A percentile compares a stretch with the other conserved stretches of the same genome.
These are phyloP conservation scores for Periconia sp. DNA, from an alignment of 2,329 filamentous ascomycete genomes.

Conservation along the genomic window DNA sequence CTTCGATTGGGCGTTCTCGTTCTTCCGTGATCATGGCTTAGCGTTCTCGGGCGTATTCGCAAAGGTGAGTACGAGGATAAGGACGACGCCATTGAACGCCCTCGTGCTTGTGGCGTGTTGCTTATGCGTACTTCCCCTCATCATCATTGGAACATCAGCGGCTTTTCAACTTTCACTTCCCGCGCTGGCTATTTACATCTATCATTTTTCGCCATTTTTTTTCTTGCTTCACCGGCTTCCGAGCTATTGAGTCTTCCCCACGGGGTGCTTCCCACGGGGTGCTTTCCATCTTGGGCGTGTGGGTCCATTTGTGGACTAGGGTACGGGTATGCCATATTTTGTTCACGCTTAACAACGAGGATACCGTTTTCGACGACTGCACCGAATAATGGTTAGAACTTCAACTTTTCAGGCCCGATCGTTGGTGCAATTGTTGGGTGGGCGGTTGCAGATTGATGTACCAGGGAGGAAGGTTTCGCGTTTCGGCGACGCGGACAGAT, in stretches of 20 bases:
- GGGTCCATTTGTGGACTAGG: conserved; percentile 28
- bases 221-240: conserved; percentile 25
- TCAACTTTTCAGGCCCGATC: conserved; percentile 37
- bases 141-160: conserved; percentile 32
- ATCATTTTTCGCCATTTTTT: conserved; percentile 34
- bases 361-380: conserved; percentile 32
- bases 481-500: too few species aligned
- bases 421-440: conserved; percentile 21
- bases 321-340: conserved; percentile 25
- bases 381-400: conserved; percentile 30
- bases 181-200: conserved; percentile 34
- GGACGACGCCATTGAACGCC: conserved; percentile 18
- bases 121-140: conserved; percentile 18
- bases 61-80: conserved; percentile 19
- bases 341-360: conserved; percentile 30
- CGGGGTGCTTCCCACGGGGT: conserved; percentile 24
- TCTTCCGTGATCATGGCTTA: conserved; percentile 52
- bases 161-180: conserved; percentile 43
- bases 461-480: too few species aligned
- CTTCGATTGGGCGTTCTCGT: conserved; percentile 55
- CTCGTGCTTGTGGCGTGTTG: conserved; percentile 33
- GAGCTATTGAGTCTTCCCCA: conserved; percentile 11
- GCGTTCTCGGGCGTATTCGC: conserved; percentile 41
- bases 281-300: conserved; percentile 30
- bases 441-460: too few species aligned